These are phyloP conservation scores for Colletotrichum navitas DNA, from an alignment of 2,329 filamentous ascomycete genomes.

Conservation along the genomic window DNA sequence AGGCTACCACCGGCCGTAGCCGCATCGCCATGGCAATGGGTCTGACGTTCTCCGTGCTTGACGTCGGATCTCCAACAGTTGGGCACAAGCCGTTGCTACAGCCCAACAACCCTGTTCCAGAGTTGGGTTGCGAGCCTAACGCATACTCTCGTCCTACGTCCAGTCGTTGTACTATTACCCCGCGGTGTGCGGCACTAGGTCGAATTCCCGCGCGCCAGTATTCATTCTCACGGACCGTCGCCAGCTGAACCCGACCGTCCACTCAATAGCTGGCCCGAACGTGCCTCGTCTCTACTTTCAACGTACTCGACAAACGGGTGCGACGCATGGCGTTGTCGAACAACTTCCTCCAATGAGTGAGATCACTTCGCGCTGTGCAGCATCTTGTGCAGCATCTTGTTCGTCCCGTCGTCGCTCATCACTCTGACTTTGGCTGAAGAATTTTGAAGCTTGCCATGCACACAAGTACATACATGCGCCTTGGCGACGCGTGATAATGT, in stretches of 20 bases:
- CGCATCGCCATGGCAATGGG: conserved; percentile 7
- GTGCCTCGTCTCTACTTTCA: conserved; percentile 1
- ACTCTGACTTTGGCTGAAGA: neutral
- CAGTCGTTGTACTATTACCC: neutral
- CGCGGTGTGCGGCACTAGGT: neutral
- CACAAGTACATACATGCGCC: neutral
- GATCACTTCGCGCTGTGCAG: neutral
- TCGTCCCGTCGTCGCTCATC: too few species aligned
- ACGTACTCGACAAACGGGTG: neutral
- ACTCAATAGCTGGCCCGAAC: conserved; percentile 2
- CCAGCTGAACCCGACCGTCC: conserved; percentile 8
- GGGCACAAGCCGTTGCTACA: neutral
- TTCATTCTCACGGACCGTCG: neutral
- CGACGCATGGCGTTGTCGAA: conserved; percentile 3
- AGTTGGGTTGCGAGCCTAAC: neutral
- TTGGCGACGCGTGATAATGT: neutral
- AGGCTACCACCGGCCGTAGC: neutral
- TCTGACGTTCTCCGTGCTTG: neutral
- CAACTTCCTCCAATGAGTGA: neutral
- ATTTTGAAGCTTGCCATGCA: conserved; percentile 3
- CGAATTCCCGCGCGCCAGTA: neutral
- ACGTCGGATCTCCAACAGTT: neutral
- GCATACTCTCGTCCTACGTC: neutral
- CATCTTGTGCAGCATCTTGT: neutral
- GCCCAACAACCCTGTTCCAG: conserved; percentile 1